A percentile compares a stretch with the other conserved stretches of the same genome.
Evolutionary conservation across 257 asterid genomes (phyloP).

Genomic region (Solanum tarapatanum): DNA sequence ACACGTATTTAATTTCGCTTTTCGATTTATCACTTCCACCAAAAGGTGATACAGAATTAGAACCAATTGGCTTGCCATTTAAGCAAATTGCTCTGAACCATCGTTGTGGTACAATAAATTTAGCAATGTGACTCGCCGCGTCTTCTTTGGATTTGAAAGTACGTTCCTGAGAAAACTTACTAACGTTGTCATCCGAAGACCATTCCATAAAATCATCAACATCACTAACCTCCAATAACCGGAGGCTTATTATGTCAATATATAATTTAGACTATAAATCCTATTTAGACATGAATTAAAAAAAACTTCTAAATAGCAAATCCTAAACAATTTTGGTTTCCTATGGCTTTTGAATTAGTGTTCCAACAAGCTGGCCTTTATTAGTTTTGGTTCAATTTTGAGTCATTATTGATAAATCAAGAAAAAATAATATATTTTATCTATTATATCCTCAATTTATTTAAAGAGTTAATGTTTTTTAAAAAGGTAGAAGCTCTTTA

Average conservation of each 20-base stretch:
- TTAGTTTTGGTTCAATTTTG: too few relatives aligned
- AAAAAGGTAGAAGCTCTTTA: too few relatives aligned
- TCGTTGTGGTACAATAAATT: constrained; percentile 25
- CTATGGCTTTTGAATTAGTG: not conserved
- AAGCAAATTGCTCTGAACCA: constrained; percentile 51
- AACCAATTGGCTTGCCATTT: constrained; percentile 34
- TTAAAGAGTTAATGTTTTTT: too few relatives aligned
- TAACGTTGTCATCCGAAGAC: constrained; percentile 43
- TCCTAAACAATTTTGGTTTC: not conserved
- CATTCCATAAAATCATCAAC: constrained; percentile 45
- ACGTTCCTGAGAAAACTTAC: constrained; percentile 48
- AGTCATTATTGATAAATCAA: too few relatives aligned
- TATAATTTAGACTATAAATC: not conserved
- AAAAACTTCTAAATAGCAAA: not conserved
- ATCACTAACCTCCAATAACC: constrained; percentile 39
- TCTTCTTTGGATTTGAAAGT: constrained; percentile 31
- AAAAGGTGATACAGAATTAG: constrained; percentile 27
- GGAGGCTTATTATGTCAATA: constrained; percentile 22
- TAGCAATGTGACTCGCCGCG: constrained; percentile 16
- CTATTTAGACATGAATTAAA: not conserved
- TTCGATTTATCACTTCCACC: constrained; percentile 27
- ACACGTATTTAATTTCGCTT: constrained; percentile 46
- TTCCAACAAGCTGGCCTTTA: not conserved
- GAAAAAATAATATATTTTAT: too few relatives aligned
- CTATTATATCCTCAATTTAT: too few relatives aligned